These are phyloP conservation scores for Chamaecrista fasciculata DNA, from an alignment of 306 rosid genomes.

Conservation along the genomic window DNA sequence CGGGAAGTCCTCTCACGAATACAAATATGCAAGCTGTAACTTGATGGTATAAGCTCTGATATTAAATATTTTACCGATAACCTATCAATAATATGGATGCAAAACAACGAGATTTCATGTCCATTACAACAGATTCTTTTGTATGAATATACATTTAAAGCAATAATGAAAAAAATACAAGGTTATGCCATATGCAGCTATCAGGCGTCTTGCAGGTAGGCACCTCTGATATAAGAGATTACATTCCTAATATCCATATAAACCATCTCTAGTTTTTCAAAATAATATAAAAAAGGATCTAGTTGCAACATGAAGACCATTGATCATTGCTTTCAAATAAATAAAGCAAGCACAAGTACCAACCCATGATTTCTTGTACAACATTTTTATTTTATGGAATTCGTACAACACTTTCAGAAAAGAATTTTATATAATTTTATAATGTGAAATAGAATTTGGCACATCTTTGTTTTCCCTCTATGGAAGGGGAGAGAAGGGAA, in stretches of 20 bases:
- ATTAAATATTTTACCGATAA: conserved; percentile 3
- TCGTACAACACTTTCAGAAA: no score
- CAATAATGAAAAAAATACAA: conserved; percentile 12
- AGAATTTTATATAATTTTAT: conserved; percentile 7
- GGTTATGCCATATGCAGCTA: conserved; percentile 8
- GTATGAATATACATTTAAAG: no score
- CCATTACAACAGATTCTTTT: conserved; percentile 16
- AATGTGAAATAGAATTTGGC: not conserved
- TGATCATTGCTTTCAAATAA: not conserved
- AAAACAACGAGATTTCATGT: conserved; percentile 10
- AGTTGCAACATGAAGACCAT: not conserved
- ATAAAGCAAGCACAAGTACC: conserved; percentile 1
- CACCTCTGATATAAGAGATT: conserved; percentile 25
- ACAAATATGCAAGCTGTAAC: no score
- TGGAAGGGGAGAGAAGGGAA: no score
- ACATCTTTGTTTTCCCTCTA: not conserved
- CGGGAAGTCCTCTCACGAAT: no score
- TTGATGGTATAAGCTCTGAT: not conserved
- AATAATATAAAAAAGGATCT: not conserved
- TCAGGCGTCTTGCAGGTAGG: conserved; percentile 14
- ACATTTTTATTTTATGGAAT: conserved; percentile 19
- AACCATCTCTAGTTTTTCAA: not conserved
- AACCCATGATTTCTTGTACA: conserved; percentile 13
- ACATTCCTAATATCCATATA: not conserved
- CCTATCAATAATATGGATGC: conserved; percentile 12